A percentile compares a stretch with the other conserved stretches of the same genome.
These are phyloP conservation scores for Heterococcus sp. DNA, from an alignment of 108 stramenopile genomes.

Conservation along the genomic window DNA sequence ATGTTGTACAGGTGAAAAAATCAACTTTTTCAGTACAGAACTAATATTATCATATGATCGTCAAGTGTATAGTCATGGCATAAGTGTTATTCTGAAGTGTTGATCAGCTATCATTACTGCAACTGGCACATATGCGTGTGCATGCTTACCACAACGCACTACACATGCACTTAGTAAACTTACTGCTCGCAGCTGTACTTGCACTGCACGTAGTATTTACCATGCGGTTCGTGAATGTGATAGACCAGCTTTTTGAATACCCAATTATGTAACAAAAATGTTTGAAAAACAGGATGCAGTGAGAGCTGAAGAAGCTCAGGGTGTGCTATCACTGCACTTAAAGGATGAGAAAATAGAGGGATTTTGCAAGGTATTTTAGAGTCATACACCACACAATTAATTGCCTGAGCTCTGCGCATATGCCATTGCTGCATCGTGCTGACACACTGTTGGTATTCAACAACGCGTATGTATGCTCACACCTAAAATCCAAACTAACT, in stretches of 20 bases:
- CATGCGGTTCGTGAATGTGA: background rate
- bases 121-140: no score
- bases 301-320: constrained; percentile 45
- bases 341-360: constrained; percentile 62
- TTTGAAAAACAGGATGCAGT: constrained; percentile 32
- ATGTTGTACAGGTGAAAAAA: constrained; percentile 44
- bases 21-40: no score
- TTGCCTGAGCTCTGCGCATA: background rate
- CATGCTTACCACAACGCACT: no score
- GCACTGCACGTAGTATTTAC: background rate
- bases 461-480: background rate
- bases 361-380: constrained; percentile 50
- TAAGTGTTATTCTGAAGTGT: no score
- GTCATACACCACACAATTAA: background rate
- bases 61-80: no score
- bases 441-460: background rate
- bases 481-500: background rate
- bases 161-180: no score
- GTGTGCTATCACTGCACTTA: constrained; percentile 63
- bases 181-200: background rate
- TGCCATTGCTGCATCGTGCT: background rate
- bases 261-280: background rate
- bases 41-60: no score
- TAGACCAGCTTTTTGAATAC: background rate
- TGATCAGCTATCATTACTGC: no score